Evolutionary conservation across 2,329 filamentous ascomycete genomes (phyloP).

Genomic region (Mollisiaceae sp.): DNA sequence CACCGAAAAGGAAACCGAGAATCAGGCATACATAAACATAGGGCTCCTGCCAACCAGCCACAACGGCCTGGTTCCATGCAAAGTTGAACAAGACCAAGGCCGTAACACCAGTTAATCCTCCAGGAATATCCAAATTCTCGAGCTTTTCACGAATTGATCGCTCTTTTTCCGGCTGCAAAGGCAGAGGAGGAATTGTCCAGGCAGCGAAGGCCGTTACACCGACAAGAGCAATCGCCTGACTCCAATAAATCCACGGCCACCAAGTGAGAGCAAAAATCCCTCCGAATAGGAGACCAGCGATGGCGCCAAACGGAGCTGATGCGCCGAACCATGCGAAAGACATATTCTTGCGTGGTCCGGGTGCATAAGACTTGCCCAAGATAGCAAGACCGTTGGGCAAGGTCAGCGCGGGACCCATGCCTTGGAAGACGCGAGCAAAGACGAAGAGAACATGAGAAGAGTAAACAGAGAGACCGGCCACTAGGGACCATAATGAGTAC

Average conservation of each 20-base stretch:
- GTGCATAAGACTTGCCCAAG: neutral
- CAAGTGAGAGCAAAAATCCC: neutral
- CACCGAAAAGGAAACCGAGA: slow-evolving; percentile 57
- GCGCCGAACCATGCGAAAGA: neutral
- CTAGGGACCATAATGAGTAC: neutral
- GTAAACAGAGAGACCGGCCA: neutral
- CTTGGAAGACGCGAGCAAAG: neutral
- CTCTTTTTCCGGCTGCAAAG: slow-evolving; percentile 7
- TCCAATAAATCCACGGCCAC: neutral
- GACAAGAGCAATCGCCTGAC: neutral
- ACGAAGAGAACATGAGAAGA: neutral
- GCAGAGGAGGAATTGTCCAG: neutral
- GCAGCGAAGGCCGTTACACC: neutral
- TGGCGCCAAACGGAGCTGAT: slow-evolving; percentile 53
- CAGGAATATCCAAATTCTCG: slow-evolving; percentile 39
- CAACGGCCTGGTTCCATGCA: slow-evolving; percentile 68
- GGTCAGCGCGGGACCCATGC: neutral
- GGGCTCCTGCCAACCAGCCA: slow-evolving; percentile 25
- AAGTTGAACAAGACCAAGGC: slow-evolving; percentile 68
- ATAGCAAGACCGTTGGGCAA: neutral
- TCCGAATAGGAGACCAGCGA: slow-evolving; percentile 43
- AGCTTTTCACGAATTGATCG: slow-evolving; percentile 23
- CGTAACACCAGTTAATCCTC: slow-evolving; percentile 50
- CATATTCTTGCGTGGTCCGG: neutral
- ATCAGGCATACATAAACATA: slow-evolving; percentile 43